These are phyloP conservation scores for Gaertneriomyces semiglobifer DNA, from an alignment of 192 early-diverging fungal genomes.

Conservation along the genomic window DNA sequence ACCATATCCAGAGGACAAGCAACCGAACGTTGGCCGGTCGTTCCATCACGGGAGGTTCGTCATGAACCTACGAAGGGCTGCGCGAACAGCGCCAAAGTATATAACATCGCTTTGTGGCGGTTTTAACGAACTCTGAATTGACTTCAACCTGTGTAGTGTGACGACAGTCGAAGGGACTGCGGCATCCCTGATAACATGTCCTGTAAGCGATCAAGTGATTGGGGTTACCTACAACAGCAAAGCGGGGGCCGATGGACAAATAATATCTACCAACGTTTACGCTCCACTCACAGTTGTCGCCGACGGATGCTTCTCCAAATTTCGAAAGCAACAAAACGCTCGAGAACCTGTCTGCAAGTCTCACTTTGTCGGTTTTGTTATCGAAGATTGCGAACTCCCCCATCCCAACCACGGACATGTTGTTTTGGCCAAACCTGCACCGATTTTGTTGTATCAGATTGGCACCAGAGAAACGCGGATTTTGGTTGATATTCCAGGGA, in stretches of 20 bases:
- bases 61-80: conserved; percentile 75
- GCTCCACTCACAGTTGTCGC: conserved; percentile 84
- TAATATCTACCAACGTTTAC: conserved; percentile 35
- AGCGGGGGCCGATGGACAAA: conserved; percentile 1
- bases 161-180: conserved; percentile 76
- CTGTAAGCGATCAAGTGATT: conserved; percentile 39
- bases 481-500: conserved; percentile 88
- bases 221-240: conserved; percentile 46
- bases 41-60: conserved; percentile 97
- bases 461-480: conserved; percentile 81
- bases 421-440: conserved; percentile 77
- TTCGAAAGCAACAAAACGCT: conserved; percentile 68
- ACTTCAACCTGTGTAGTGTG: conserved; percentile 50
- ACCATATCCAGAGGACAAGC: conserved; percentile 63
- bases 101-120: not conserved
- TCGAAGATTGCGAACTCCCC: conserved; percentile 71
- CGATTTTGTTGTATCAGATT: conserved; percentile 76
- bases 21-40: conserved; percentile 62
- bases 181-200: conserved; percentile 54
- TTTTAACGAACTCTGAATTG: not conserved
- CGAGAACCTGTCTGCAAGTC: conserved; percentile 54
- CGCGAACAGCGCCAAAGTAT: conserved; percentile 32
- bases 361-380: conserved; percentile 73
- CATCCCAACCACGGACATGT: conserved; percentile 89
- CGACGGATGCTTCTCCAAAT: conserved; percentile 95